Evolutionary conservation across 106 monocot species (phyloP), one percentile per base, ranked within the genome.

Genomic region (Allium fistulosum): DNA sequence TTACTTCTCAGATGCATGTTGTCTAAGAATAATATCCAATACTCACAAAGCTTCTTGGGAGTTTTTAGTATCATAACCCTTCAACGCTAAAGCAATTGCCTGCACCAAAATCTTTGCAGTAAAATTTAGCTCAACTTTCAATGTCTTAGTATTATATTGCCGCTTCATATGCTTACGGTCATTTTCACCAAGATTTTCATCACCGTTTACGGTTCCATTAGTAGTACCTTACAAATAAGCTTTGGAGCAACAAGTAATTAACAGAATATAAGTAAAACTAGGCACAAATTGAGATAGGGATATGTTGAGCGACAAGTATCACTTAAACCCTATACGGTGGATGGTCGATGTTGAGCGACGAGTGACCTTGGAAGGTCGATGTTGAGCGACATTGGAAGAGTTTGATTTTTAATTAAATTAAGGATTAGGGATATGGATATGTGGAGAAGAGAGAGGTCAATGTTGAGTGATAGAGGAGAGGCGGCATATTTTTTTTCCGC

Each of bases 1-100:
- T 51, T 81, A 92, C 97, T 92, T 81, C 61, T 84, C 79, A 2
- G 97, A 80, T 1, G 97, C 81, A 71, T 92, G 84, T 59, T 99
- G 97, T 7, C 97, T 68, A 7, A 99, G 27, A 6, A 99, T 87
- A 17, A 99, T 99, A 69, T 99, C 97, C 11, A 99, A 76, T 14
- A 99, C 92, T 22, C 89, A 55, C 13, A 99, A 48, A 7, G 97
- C 92, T 78, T 99, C 92, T 49, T 92, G 92, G 15, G 87, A 87
- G 28, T 87, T 84, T 55, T 99, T 86, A 4, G 68, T 66, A 8
- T 99, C 97, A 10, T 90, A 74, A 11, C 97, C 97, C 57, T 69
- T 75, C 55, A 99, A 57, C 67, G 97, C 92, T 58, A 70, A 46
- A 15, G 74, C 69, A 76, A 99, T 22, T 22, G 92, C 53, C 9